These are phyloP conservation scores for Castanea mollissima DNA, from an alignment of 306 rosid genomes.

Conservation along the genomic window DNA sequence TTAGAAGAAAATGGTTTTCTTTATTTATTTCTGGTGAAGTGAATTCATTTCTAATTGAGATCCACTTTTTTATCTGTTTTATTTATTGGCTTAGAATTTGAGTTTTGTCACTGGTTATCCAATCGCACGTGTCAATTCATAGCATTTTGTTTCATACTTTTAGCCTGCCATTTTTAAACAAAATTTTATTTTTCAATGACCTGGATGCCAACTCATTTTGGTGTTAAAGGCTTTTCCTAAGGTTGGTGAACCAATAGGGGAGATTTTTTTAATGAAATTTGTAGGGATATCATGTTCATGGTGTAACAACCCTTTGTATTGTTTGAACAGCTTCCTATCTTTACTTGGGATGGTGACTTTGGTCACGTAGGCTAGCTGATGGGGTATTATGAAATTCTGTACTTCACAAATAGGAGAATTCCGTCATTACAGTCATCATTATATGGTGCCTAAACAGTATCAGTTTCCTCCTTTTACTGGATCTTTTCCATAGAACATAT, in stretches of 20 bases:
- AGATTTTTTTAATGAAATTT: neutral
- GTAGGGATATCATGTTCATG: neutral
- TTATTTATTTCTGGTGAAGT: neutral
- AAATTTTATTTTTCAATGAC: neutral
- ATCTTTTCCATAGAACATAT: neutral
- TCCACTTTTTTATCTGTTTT: neutral
- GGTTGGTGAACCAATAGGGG: neutral
- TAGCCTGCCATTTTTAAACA: neutral
- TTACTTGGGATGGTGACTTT: neutral
- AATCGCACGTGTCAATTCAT: neutral
- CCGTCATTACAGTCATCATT: neutral
- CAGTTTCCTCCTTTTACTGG: neutral
- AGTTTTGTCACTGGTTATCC: neutral
- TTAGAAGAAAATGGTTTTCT: neutral
- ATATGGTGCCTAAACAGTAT: neutral
- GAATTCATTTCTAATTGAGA: neutral
- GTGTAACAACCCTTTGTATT: neutral
- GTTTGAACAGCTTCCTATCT: neutral
- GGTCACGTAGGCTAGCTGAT: neutral
- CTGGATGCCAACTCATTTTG: neutral
- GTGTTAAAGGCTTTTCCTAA: neutral
- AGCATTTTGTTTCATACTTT: neutral
- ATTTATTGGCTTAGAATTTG: neutral
- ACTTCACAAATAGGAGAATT: neutral
- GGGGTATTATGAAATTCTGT: neutral